Evolutionary conservation across 805 yeast species (phyloP).

Genomic region (Nakazawaea molendinolei): DNA sequence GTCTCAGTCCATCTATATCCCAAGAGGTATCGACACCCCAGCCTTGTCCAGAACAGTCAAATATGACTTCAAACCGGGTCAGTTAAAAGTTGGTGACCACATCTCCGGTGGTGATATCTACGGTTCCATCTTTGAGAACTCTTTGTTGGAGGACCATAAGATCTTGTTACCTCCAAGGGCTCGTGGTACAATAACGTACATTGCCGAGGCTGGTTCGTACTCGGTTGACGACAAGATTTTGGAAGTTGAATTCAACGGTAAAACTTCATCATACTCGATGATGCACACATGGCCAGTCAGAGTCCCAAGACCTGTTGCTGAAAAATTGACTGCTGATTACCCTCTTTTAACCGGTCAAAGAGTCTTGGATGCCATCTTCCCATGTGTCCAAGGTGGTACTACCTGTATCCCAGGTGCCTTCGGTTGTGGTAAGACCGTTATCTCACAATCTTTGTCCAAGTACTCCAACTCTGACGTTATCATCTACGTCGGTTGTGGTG

Average conservation of each 20-base stretch:
- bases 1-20: conserved; percentile 91
- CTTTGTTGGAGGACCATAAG: conserved; percentile 86
- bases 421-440: conserved; percentile 98
- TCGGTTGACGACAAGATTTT: conserved; percentile 82
- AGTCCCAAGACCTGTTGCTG: conserved; percentile 98
- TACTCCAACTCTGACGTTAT: conserved; percentile 96
- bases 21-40: conserved; percentile 97
- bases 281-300: conserved; percentile 99
- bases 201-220: conserved; percentile 88
- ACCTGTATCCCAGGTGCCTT: conserved; percentile 99
- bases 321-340: conserved; percentile 85
- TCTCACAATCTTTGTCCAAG: conserved; percentile 94
- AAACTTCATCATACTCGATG: conserved; percentile 76
- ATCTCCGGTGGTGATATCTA: conserved; percentile 97
- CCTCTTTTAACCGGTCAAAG: conserved; percentile 98
- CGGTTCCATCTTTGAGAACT: conserved; percentile 91
- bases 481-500: conserved; percentile 93
- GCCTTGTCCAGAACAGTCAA: conserved; percentile 77
- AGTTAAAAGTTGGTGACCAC: conserved; percentile 88
- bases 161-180: conserved; percentile 97
- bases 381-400: conserved; percentile 99
- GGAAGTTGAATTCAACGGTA: conserved; percentile 94
- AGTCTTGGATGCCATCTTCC: conserved; percentile 95
- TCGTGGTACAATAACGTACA: conserved; percentile 88
- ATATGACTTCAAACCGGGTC: conserved; percentile 82